These are phyloP conservation scores for Henckelia pumila DNA, from an alignment of 257 asterid genomes.

Conservation along the genomic window DNA sequence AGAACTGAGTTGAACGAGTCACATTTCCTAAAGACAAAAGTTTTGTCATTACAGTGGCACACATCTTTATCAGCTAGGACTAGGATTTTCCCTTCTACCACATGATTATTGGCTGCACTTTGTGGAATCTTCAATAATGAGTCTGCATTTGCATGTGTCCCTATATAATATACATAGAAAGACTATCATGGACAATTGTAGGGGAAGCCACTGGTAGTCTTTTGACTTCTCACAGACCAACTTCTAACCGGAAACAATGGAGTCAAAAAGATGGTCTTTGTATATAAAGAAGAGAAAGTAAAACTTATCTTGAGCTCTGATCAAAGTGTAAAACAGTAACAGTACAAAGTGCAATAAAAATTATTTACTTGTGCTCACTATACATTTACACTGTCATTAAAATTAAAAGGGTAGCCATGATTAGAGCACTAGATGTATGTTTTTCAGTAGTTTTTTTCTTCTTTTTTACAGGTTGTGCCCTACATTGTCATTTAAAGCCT, in stretches of 20 bases:
- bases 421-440: conserved; percentile 16
- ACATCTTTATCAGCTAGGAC: not conserved
- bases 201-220: not conserved
- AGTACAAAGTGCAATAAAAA: conserved; percentile 3
- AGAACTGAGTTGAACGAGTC: not conserved
- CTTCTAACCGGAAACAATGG: conserved; percentile 2
- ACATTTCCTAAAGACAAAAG: not conserved
- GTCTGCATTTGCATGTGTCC: conserved; percentile 6
- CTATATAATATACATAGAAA: conserved; percentile 5
- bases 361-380: not conserved
- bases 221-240: conserved; percentile 7
- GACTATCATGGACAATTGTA: conserved; percentile 12
- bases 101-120: not conserved
- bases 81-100: not conserved
- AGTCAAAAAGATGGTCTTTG: conserved; percentile 27
- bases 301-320: conserved; percentile 9
- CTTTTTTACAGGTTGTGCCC: not conserved
- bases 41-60: not conserved
- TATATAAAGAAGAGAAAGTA: conserved; percentile 30
- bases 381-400: not conserved
- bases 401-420: conserved; percentile 6
- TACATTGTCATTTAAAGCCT: not conserved
- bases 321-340: conserved; percentile 20
- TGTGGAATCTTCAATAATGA: not conserved
- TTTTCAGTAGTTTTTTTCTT: too few relatives aligned